These are phyloP conservation scores for Neofusicoccum laricinum DNA, from an alignment of 2,329 filamentous ascomycete genomes.

Conservation along the genomic window DNA sequence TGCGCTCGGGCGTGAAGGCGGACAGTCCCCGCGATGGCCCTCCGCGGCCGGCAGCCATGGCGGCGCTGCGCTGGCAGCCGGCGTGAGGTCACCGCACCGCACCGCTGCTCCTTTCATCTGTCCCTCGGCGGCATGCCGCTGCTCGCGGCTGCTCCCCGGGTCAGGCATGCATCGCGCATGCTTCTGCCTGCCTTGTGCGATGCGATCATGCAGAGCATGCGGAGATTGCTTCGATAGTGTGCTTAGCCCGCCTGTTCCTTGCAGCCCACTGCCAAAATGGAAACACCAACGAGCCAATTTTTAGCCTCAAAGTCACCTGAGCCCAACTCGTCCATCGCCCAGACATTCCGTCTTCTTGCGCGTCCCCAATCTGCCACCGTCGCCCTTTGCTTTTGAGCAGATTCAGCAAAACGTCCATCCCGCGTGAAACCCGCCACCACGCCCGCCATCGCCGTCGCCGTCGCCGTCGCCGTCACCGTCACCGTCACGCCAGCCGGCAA, in stretches of 20 bases:
- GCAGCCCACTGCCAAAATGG: not conserved
- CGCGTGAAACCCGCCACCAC: not conserved
- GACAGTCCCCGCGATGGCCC: not conserved
- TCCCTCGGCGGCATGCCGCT: not conserved
- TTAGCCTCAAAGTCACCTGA: not conserved
- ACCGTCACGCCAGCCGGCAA: not conserved
- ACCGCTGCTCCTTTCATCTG: not conserved
- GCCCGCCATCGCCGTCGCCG: not conserved
- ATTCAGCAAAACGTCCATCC: not conserved
- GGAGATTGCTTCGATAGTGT: slow-evolving; percentile 9
- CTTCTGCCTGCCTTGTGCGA: not conserved
- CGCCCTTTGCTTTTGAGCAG: not conserved
- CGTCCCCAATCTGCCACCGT: not conserved
- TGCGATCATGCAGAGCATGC: slow-evolving; percentile 1
- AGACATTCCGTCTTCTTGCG: not conserved
- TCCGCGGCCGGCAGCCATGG: not conserved
- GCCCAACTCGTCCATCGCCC: not conserved
- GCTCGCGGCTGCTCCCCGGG: not conserved
- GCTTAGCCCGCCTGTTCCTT: slow-evolving; percentile 10
- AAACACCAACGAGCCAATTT: not conserved
- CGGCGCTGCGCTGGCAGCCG: not conserved
- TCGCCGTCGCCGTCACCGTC: not conserved
- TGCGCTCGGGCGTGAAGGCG: not conserved
- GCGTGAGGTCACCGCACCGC: not conserved
- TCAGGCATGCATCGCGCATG: not conserved